A percentile compares a stretch with the other conserved stretches of the same genome.
phyloP scores from a whole-genome alignment of 768 basidiomycete species.

The Rhodosporidiobolus sp. region DNA sequence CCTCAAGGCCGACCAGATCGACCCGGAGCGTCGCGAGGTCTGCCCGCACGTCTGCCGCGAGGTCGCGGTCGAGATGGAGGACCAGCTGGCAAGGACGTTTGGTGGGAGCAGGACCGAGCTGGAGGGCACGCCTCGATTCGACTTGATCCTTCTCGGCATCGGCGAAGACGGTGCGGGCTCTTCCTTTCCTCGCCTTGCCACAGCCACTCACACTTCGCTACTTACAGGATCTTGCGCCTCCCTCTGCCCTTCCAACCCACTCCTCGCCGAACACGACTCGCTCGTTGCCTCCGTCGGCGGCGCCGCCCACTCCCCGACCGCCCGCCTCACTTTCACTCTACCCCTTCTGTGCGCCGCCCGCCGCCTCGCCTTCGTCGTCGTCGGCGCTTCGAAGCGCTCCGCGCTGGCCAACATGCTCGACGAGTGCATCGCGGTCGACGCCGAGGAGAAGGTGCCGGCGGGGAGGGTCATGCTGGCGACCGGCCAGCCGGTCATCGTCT shows the following conservation, averaged over 20 bases:
- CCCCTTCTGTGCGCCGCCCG: slow-evolving; percentile 82
- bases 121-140: slow-evolving; percentile 67
- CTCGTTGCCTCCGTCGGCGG: slow-evolving; percentile 89
- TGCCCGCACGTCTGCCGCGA: slow-evolving; percentile 45
- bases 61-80: slow-evolving; percentile 50
- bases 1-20: slow-evolving; percentile 56
- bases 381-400: slow-evolving; percentile 72
- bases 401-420: slow-evolving; percentile 69
- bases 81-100: slow-evolving; percentile 74
- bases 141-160: slow-evolving; percentile 90
- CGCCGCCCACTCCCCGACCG: slow-evolving; percentile 82
- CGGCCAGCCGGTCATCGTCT: slow-evolving; percentile 18
- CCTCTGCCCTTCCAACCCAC: slow-evolving; percentile 79
- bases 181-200: not conserved
- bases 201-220: not conserved
- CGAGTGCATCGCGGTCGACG: slow-evolving; percentile 47
- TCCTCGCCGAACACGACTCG: slow-evolving; percentile 75
- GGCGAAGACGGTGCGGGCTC: slow-evolving; percentile 71
- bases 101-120: slow-evolving; percentile 65
- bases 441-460: slow-evolving; percentile 56
- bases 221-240: slow-evolving; percentile 49
- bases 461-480: not conserved
- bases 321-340: slow-evolving; percentile 82
- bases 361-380: slow-evolving; percentile 77
- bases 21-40: not conserved